Conservation (phyloP, 805 yeast species). For the Wickerhamiella nectarea region DNA sequence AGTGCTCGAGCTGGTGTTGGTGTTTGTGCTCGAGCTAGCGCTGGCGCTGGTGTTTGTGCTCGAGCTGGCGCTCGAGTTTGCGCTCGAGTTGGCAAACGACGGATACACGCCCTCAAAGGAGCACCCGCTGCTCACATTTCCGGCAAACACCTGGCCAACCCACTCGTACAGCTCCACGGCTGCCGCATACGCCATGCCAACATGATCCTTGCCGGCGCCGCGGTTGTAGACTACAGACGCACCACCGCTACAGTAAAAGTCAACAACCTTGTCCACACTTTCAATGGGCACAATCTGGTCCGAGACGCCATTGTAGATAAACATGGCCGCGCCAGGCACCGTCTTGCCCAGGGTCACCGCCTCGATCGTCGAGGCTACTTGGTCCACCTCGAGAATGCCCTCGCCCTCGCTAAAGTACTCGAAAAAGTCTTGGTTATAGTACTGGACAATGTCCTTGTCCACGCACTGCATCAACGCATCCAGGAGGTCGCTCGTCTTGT, state of each 20-base stretch:
- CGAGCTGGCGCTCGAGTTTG: not conserved
- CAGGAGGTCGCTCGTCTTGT: not conserved
- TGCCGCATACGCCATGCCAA: not conserved
- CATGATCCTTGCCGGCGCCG: constrained; percentile 11
- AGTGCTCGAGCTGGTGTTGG: not conserved
- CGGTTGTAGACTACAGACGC: constrained; percentile 17
- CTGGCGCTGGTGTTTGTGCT: not conserved
- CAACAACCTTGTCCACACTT: constrained; percentile 15
- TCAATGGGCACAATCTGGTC: constrained; percentile 20
- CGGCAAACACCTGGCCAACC: not conserved
- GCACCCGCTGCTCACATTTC: not conserved
- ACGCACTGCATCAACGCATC: constrained; percentile 14
- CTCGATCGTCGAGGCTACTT: constrained; percentile 11
- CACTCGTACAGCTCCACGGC: not conserved
- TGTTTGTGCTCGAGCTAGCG: not conserved
- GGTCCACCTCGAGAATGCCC: constrained; percentile 11
- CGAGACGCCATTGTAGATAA: constrained; percentile 20
- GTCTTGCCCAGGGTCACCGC: constrained; percentile 18
- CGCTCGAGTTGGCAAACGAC: not conserved
- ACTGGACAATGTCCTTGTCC: constrained; percentile 11
- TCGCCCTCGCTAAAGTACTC: constrained; percentile 16
- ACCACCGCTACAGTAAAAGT: constrained; percentile 20
- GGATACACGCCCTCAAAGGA: not conserved
- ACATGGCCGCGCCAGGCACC: constrained; percentile 18
- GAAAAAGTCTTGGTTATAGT: constrained; percentile 14